A percentile compares a stretch with the other conserved stretches of the same genome.
Evolutionary conservation across 1,284 basidiomycete species (phyloP).

Genomic region (Irpex lacteus): DNA sequence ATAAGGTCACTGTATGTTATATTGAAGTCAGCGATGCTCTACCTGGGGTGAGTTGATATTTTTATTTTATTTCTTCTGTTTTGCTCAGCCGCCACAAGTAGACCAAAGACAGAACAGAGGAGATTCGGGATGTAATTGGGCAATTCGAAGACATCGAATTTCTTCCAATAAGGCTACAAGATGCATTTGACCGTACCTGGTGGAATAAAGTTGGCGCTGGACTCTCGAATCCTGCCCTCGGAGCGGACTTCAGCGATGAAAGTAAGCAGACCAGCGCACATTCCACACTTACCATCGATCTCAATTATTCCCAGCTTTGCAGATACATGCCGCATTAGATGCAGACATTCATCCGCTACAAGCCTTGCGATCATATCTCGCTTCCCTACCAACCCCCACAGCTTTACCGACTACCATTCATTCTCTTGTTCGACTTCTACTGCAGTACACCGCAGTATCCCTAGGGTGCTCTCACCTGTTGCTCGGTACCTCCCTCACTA

Average conservation of each 20-base stretch:
- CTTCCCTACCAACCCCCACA: slow-evolving; percentile 75
- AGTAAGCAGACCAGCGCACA: slow-evolving; percentile 33
- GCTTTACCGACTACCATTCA: slow-evolving; percentile 64
- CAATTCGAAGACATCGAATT: slow-evolving; percentile 55
- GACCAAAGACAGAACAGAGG: slow-evolving; percentile 54
- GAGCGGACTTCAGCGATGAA: slow-evolving; percentile 49
- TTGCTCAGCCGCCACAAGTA: slow-evolving; percentile 28
- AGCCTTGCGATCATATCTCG: slow-evolving; percentile 58
- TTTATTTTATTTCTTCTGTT: slow-evolving; percentile 5
- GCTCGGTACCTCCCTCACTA: slow-evolving; percentile 80
- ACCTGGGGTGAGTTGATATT: slow-evolving; percentile 46
- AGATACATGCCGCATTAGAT: not conserved
- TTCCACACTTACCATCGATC: not conserved
- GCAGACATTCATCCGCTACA: slow-evolving; percentile 37
- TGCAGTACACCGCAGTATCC: slow-evolving; percentile 63
- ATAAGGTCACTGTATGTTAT: slow-evolving; percentile 59
- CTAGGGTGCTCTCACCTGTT: slow-evolving; percentile 71
- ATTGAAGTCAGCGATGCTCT: slow-evolving; percentile 66
- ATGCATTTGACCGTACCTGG: slow-evolving; percentile 71
- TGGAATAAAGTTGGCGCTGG: slow-evolving; percentile 46
- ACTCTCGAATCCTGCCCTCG: slow-evolving; percentile 27
- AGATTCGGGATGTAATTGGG: slow-evolving; percentile 44
- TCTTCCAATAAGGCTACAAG: slow-evolving; percentile 59
- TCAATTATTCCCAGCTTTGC: slow-evolving; percentile 20
- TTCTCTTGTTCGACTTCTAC: slow-evolving; percentile 64